Evolutionary conservation across 2,329 filamentous ascomycete species (phyloP).

Genomic region (Escovopsis sp.): DNA sequence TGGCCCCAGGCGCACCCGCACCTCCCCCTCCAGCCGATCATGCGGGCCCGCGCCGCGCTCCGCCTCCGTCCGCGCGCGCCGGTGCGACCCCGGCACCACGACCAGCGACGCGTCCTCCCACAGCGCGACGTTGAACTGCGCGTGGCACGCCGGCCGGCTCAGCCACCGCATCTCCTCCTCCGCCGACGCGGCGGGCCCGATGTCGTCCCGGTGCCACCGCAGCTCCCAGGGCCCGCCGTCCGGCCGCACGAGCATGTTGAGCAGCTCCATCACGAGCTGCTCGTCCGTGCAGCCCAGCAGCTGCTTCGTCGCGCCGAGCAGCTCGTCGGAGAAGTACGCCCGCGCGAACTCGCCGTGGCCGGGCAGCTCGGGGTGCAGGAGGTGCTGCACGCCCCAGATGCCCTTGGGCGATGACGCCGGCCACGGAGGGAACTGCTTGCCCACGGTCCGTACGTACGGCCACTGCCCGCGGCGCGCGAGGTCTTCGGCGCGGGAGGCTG

Average conservation of each 20-base stretch:
- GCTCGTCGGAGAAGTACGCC: slow-evolving; percentile 55
- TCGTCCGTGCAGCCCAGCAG: slow-evolving; percentile 44
- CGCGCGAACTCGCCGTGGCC: slow-evolving; percentile 46
- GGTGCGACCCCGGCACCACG: slow-evolving; percentile 65
- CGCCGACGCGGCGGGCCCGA: slow-evolving; percentile 47
- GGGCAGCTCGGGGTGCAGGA: slow-evolving; percentile 60
- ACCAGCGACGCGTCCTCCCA: slow-evolving; percentile 61
- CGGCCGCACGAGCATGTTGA: slow-evolving; percentile 71
- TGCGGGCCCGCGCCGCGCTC: slow-evolving; percentile 57
- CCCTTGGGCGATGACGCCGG: slow-evolving; percentile 41
- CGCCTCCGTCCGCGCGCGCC: slow-evolving; percentile 49
- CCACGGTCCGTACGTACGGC: slow-evolving; percentile 70
- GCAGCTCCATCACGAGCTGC: slow-evolving; percentile 70
- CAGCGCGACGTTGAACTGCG: slow-evolving; percentile 79
- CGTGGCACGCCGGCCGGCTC: slow-evolving; percentile 49
- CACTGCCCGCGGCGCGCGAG: slow-evolving; percentile 57
- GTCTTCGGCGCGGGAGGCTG: slow-evolving; percentile 40
- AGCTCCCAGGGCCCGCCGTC: slow-evolving; percentile 52
- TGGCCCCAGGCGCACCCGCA: slow-evolving; percentile 49
- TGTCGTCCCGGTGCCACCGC: slow-evolving; percentile 77
- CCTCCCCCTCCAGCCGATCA: slow-evolving; percentile 48
- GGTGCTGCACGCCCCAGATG: slow-evolving; percentile 83
- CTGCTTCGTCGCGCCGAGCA: slow-evolving; percentile 49
- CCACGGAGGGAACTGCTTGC: slow-evolving; percentile 89
- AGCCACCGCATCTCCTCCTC: slow-evolving; percentile 55